Conservation (phyloP, 208 protist species). For the Trypanosoma rangeli region DNA sequence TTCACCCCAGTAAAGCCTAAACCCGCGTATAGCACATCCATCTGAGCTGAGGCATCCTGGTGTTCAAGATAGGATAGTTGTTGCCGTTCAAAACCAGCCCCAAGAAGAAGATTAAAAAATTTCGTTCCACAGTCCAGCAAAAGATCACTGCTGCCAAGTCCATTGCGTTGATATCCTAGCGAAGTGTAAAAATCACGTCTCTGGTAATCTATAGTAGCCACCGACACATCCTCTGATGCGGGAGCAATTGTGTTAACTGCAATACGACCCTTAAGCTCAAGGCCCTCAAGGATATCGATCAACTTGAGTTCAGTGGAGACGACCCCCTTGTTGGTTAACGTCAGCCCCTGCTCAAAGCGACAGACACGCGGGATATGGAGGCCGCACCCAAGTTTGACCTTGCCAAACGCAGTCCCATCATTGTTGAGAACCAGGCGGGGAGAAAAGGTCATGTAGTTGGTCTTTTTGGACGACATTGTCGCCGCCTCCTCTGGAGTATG, state of each 20-base stretch:
- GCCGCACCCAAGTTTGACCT: constrained; percentile 74
- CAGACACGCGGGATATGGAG: constrained; percentile 64
- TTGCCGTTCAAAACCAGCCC: constrained; percentile 82
- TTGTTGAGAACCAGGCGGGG: constrained; percentile 65
- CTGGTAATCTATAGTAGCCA: constrained; percentile 59
- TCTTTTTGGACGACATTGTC: constrained; percentile 3
- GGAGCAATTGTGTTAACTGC: constrained; percentile 81
- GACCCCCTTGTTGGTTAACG: constrained; percentile 59
- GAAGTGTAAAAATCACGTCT: constrained; percentile 75
- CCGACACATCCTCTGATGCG: constrained; percentile 77
- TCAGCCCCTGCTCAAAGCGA: constrained; percentile 63
- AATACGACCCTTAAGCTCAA: constrained; percentile 50
- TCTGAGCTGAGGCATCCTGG: constrained; percentile 52
- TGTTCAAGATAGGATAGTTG: constrained; percentile 82
- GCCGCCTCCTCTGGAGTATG: neutral
- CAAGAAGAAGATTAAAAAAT: constrained; percentile 81
- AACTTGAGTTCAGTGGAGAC: constrained; percentile 47
- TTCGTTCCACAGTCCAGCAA: constrained; percentile 80
- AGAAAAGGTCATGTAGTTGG: constrained; percentile 60
- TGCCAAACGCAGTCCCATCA: constrained; percentile 62
- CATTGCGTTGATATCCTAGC: constrained; percentile 75
- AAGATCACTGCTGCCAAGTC: constrained; percentile 82
- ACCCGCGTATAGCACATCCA: constrained; percentile 81
- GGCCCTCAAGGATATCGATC: constrained; percentile 65
- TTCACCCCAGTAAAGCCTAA: constrained; percentile 75